Base-by-base conservation (phyloP, 2,329 filamentous ascomycete genomes). In the Talaromyces sp. region DNA sequence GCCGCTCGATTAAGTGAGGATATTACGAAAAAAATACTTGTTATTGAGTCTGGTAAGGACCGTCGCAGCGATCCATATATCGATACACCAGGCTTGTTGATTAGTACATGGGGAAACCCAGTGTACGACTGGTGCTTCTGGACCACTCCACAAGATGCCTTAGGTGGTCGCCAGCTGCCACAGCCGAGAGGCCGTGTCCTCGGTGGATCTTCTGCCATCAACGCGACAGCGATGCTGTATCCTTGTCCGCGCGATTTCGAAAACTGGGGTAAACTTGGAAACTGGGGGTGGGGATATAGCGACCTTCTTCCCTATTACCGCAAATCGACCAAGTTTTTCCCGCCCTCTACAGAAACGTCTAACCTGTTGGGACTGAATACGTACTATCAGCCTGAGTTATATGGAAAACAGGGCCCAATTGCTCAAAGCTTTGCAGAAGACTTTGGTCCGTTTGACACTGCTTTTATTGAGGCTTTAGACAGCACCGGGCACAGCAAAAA, bases 1-100 rank as follows among this genome's bases (percentile, higher is more conserved):
- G 70, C 68, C n/a, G 65, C 64, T 54, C 69, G 71, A 7, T 57
- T 72, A 37, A 69, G 68, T n/a, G 70, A 72, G 49, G 66, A 71
- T 16, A 3, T n/a, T 10, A 45, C 43, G 10, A 54, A 31, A 22
- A 60, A 19, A 13, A 47, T 64, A 13, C 54, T 64, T 19, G 37
- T 64, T 19, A 14, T 64, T 41, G 62, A 64, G 47, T 41, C 62
- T 6, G 62, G 56, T 19, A 31, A 22, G 7, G 37, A 60, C 11
- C 39, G 24, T 8, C 43, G 19, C 31, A 19, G 33, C n/a, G 62
- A 64, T 10, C 27, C 39, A 7, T 31, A 35, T 27, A 50, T 60
- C 27, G 33, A 37, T 35, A 27, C 39, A 3, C 54, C 54, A 2
- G 56, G 54, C 9, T 24, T 60, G 14, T 27, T 22, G 19, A 27